A percentile compares a stretch with the other conserved stretches of the same genome.
Evolutionary conservation across 371 early-diverging fungal genomes (phyloP).

Genomic region (Basidiobolus meristosporus): DNA sequence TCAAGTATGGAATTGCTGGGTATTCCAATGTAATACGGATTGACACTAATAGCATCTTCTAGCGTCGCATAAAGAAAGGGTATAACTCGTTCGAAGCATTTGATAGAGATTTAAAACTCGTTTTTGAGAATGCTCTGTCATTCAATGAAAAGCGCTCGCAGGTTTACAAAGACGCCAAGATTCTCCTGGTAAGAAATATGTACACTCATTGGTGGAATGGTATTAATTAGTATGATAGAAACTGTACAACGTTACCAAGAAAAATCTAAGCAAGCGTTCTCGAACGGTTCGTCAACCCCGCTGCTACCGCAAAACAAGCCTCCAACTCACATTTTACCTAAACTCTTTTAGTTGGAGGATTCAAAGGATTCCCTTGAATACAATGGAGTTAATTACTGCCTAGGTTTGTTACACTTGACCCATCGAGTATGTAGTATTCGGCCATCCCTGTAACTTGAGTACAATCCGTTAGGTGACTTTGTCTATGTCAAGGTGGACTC

Average conservation of each 20-base stretch:
- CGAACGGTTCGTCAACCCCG: not conserved
- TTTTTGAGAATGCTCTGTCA: constrained; percentile 57
- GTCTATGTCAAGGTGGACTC: no score
- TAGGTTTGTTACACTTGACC: no score
- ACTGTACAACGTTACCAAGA: constrained; percentile 11
- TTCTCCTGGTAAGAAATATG: constrained; percentile 19
- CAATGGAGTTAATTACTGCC: no score
- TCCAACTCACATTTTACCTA: no score
- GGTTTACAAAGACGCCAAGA: constrained; percentile 42
- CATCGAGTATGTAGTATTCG: no score
- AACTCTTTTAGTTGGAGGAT: no score
- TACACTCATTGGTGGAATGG: constrained; percentile 11
- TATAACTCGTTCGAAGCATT: constrained; percentile 42
- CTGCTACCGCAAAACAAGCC: no score
- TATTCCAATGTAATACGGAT: not conserved
- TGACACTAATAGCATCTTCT: not conserved
- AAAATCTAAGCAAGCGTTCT: constrained; percentile 6
- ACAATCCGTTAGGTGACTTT: no score
- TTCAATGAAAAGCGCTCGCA: constrained; percentile 55
- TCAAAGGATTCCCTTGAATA: no score
- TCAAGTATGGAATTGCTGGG: constrained; percentile 13
- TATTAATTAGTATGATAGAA: constrained; percentile 12
- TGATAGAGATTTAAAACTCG: constrained; percentile 33
- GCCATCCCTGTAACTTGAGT: no score
- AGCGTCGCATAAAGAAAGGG: constrained; percentile 25